Conservation (phyloP, 371 early-diverging fungal genomes). For the Mortierella sp. region DNA sequence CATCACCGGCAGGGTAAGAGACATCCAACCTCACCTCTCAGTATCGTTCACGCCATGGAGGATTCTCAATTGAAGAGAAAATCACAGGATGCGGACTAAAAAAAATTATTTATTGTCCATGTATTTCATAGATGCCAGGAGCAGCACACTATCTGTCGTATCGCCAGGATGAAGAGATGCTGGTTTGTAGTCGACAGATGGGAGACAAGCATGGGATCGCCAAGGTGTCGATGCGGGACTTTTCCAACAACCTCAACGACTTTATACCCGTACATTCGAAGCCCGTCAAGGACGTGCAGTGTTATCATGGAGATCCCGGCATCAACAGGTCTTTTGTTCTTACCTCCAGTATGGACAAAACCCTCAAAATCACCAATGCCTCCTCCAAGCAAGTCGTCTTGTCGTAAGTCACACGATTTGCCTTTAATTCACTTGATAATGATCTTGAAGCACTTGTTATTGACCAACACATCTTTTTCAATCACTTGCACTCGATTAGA, state of each 20-base stretch:
- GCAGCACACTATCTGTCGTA: conserved; percentile 31
- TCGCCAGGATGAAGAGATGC: conserved; percentile 39
- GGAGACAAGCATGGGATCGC: conserved; percentile 22
- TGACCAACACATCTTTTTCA: neutral
- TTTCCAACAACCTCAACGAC: conserved; percentile 7
- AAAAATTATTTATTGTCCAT: neutral
- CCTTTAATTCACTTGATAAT: too few relatives aligned
- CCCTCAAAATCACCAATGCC: conserved; percentile 35
- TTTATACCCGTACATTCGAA: conserved; percentile 37
- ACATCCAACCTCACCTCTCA: neutral
- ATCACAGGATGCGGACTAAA: neutral
- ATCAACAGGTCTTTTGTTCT: conserved; percentile 35
- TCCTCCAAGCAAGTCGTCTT: conserved; percentile 21
- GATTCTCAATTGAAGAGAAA: too few relatives aligned
- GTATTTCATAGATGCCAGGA: neutral
- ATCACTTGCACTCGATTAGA: neutral
- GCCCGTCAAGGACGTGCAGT: conserved; percentile 44
- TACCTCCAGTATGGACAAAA: conserved; percentile 49
- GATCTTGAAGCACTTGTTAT: too few relatives aligned
- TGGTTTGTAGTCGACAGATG: conserved; percentile 33
- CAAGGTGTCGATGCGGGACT: conserved; percentile 47
- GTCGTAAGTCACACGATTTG: conserved; percentile 15
- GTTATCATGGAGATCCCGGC: conserved; percentile 18
- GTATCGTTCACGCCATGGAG: too few relatives aligned
- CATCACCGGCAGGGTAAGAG: conserved; percentile 15